Conservation (phyloP, 2,329 filamentous ascomycete genomes). For the Calonectria naviculata region DNA sequence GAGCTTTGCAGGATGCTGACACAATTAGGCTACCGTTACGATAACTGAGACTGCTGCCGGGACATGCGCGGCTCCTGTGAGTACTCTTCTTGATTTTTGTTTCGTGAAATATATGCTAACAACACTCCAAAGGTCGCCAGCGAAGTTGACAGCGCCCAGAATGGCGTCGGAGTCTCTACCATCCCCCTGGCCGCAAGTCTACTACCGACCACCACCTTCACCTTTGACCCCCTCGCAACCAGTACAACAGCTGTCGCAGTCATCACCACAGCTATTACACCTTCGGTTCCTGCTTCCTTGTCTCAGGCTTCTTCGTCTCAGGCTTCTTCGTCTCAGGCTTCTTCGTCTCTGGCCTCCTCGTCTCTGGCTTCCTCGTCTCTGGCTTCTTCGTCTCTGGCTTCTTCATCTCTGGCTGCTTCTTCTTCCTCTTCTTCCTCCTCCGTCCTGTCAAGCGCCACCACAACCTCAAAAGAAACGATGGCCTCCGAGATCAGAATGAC, state of each 20-base stretch:
- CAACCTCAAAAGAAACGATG: constrained; percentile 5
- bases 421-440: constrained; percentile 13
- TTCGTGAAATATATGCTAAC: background rate
- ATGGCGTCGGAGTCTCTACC: constrained; percentile 44
- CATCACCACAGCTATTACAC: background rate
- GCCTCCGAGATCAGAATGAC: constrained; percentile 35
- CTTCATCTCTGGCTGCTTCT: background rate
- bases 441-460: constrained; percentile 29
- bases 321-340: background rate
- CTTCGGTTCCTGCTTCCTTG: background rate
- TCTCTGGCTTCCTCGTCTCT: background rate
- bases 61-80: constrained; percentile 16
- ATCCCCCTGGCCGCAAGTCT: constrained; percentile 40
- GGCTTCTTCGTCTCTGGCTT: constrained; percentile 21
- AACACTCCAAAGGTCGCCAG: background rate
- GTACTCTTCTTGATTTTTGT: background rate
- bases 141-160: constrained; percentile 9
- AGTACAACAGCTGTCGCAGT: background rate
- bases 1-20: background rate
- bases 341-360: background rate
- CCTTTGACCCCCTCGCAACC: constrained; percentile 27
- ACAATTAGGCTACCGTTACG: constrained; percentile 26
- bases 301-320: background rate
- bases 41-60: constrained; percentile 31
- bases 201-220: constrained; percentile 44